Percentiles rank a stretch among this genome's conserved stretches.
Evolutionary conservation across 176 grass and related monocot species (phyloP).

Genomic region (Oryza nivara): DNA sequence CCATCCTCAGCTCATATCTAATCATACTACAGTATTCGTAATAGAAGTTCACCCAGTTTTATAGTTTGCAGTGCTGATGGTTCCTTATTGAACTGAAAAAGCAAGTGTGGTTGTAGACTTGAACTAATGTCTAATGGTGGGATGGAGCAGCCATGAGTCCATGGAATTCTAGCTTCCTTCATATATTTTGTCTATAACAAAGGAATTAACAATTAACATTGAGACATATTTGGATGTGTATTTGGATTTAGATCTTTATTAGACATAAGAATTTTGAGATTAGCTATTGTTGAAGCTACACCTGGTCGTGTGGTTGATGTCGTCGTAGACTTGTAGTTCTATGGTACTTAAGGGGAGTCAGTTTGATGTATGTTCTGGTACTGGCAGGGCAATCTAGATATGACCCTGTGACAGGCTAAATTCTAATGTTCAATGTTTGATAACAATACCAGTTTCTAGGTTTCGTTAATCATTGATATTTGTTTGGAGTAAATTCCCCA

Average conservation of each 20-base stretch:
- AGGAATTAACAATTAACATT: neutral
- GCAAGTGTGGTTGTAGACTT: neutral
- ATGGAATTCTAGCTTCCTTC: neutral
- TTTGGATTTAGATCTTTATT: neutral
- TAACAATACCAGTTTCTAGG: neutral
- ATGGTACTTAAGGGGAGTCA: neutral
- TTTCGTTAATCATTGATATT: neutral
- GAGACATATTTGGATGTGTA: neutral
- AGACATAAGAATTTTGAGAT: neutral
- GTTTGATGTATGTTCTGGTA: neutral
- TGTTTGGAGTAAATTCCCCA: neutral
- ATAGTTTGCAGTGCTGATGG: neutral
- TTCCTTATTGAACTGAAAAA: neutral
- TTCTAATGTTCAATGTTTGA: neutral
- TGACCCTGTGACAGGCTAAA: neutral
- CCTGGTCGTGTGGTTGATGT: neutral
- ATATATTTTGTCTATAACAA: neutral
- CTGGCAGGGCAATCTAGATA: neutral
- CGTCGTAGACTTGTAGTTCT: neutral
- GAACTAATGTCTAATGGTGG: neutral
- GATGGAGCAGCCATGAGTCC: neutral
- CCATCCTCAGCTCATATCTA: neutral
- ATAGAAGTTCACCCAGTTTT: neutral
- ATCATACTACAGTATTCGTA: neutral
- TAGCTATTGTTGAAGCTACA: neutral